Conservation (phyloP, 805 yeast species). For the Myxozyma sirexii region DNA sequence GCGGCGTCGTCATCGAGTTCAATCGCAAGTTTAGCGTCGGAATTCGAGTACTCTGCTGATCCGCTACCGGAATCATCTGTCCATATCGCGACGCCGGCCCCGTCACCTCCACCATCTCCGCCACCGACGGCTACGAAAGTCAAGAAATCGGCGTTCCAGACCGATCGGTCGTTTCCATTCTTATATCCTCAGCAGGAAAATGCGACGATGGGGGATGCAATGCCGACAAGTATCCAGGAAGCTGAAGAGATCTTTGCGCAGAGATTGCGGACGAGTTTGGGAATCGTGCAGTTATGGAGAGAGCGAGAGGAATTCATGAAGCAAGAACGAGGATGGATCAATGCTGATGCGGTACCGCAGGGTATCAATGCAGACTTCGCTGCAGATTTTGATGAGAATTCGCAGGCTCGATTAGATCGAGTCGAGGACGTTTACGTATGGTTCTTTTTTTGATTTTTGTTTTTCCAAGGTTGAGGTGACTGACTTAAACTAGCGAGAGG, state of each 20-base stretch:
- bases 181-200: slow-evolving; percentile 55
- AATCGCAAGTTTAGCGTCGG: slow-evolving; percentile 39
- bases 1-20: slow-evolving; percentile 60
- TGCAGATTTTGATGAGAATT: background rate
- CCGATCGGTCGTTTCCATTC: slow-evolving; percentile 68
- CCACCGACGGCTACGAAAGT: slow-evolving; percentile 35
- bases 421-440: slow-evolving; percentile 24
- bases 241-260: slow-evolving; percentile 69
- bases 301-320: slow-evolving; percentile 71
- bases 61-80: slow-evolving; percentile 57
- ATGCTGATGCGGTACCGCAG: slow-evolving; percentile 7
- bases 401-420: slow-evolving; percentile 8
- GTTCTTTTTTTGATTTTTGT: background rate
- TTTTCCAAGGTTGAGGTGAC: too few relatives aligned
- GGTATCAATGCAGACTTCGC: background rate
- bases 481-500: slow-evolving; percentile 51
- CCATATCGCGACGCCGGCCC: slow-evolving; percentile 85
- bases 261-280: slow-evolving; percentile 65
- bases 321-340: slow-evolving; percentile 68
- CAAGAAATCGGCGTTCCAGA: slow-evolving; percentile 53
- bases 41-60: slow-evolving; percentile 46
- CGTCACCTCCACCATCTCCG: slow-evolving; percentile 74
- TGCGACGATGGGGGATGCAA: slow-evolving; percentile 36
- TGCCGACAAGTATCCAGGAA: slow-evolving; percentile 77
- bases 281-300: slow-evolving; percentile 69